These are phyloP conservation scores for Actinidia chinensis DNA, from an alignment of 179 eudicot genomes.

Conservation along the genomic window DNA sequence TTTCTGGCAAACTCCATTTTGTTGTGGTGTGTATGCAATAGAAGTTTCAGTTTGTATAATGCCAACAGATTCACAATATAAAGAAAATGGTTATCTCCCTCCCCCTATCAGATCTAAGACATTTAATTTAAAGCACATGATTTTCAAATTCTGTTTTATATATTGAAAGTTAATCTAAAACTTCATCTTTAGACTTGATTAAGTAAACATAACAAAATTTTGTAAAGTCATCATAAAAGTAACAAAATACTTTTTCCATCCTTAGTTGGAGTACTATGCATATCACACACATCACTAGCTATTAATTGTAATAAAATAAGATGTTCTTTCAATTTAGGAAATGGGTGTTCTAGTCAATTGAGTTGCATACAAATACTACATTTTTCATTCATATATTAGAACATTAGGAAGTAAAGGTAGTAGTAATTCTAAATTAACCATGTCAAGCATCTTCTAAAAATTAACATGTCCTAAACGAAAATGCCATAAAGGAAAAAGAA, in stretches of 20 bases:
- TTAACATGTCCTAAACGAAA: background rate
- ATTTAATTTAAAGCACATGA: background rate
- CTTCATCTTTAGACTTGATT: background rate
- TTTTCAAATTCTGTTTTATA: background rate
- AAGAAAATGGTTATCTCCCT: background rate
- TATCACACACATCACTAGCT: slow-evolving; percentile 10
- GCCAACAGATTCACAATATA: background rate
- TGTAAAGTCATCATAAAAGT: background rate
- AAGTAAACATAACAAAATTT: background rate
- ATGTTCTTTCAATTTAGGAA: background rate
- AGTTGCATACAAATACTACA: background rate
- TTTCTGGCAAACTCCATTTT: background rate
- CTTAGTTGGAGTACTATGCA: background rate
- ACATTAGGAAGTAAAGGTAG: too few species aligned
- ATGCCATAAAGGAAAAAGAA: background rate
- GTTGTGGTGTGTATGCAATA: background rate
- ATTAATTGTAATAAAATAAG: background rate
- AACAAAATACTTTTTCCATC: background rate
- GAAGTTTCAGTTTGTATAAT: background rate
- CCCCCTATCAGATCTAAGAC: background rate
- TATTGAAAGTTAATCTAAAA: background rate
- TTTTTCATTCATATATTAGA: background rate
- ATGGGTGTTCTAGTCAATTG: background rate
- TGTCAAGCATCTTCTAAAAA: too few species aligned
- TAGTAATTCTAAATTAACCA: too few species aligned